These are phyloP conservation scores for Cutaneotrichosporon dermatis DNA, from an alignment of 1,284 basidiomycete species.

Conservation along the genomic window DNA sequence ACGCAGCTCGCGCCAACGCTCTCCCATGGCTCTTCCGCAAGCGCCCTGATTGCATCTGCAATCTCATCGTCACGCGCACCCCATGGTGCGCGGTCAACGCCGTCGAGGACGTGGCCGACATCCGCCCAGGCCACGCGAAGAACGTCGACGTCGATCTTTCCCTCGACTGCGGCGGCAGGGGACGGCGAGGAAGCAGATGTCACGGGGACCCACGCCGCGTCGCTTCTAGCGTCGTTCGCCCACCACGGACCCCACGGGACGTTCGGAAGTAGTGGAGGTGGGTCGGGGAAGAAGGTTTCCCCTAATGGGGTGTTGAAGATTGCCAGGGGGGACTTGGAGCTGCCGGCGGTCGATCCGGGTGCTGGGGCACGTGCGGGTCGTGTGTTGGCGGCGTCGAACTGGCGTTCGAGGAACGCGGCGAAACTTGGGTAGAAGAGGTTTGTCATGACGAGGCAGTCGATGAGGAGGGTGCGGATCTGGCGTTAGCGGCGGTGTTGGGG, in stretches of 20 bases:
- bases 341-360: neutral
- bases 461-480: constrained; percentile 87
- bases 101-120: constrained; percentile 41
- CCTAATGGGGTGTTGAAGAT: constrained; percentile 5
- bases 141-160: constrained; percentile 23
- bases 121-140: constrained; percentile 42
- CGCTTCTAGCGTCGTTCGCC: constrained; percentile 21
- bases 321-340: neutral
- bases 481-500: constrained; percentile 45
- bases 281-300: constrained; percentile 26
- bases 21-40: constrained; percentile 29
- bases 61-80: constrained; percentile 12
- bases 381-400: constrained; percentile 13
- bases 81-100: constrained; percentile 9
- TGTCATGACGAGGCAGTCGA: constrained; percentile 91
- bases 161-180: neutral
- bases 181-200: constrained; percentile 4
- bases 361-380: neutral
- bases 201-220: constrained; percentile 14
- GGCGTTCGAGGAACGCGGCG: constrained; percentile 65
- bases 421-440: constrained; percentile 90
- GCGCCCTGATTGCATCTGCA: constrained; percentile 1
- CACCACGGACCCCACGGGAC: constrained; percentile 41
- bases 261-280: constrained; percentile 41
- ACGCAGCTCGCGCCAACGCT: constrained; percentile 26